Conservation (phyloP, 352 stramenopile species). For the Pythium pyrilobum region DNA sequence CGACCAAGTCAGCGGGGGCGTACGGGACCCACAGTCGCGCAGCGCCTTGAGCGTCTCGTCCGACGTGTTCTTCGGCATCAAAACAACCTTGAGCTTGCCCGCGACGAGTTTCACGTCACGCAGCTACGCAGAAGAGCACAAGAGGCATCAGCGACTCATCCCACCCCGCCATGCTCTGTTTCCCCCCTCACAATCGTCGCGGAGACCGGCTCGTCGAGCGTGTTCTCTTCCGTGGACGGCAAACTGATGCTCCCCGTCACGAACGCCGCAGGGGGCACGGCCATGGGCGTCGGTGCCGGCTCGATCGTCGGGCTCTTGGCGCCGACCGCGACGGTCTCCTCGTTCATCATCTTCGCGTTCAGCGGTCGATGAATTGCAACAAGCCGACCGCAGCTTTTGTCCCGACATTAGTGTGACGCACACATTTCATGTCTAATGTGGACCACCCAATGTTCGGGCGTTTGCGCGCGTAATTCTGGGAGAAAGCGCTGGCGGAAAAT, state of each 20-base stretch:
- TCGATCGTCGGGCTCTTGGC: constrained; percentile 14
- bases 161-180: background rate
- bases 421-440: background rate
- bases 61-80: constrained; percentile 88
- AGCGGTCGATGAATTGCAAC: too few relatives aligned
- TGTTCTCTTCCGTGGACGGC: constrained; percentile 68
- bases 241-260: constrained; percentile 80
- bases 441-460: background rate
- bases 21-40: constrained; percentile 75
- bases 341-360: constrained; percentile 17
- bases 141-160: background rate
- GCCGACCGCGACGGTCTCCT: constrained; percentile 6
- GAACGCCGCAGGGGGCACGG: constrained; percentile 27
- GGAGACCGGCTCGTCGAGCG: constrained; percentile 84
- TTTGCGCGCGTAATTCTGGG: background rate
- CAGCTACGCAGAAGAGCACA: constrained; percentile 37
- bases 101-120: constrained; percentile 84
- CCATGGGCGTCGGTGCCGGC: background rate
- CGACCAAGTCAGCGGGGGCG: background rate
- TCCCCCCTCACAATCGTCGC: constrained; percentile 70
- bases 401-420: too few relatives aligned
- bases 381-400: too few relatives aligned
- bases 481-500: constrained; percentile 9
- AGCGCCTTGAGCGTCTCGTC: constrained; percentile 91
- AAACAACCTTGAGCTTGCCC: constrained; percentile 87